Evolutionary conservation across 768 basidiomycete genomes (phyloP), one percentile per base, ranked within the genome.

Genomic region (Auricularia heimuer): DNA sequence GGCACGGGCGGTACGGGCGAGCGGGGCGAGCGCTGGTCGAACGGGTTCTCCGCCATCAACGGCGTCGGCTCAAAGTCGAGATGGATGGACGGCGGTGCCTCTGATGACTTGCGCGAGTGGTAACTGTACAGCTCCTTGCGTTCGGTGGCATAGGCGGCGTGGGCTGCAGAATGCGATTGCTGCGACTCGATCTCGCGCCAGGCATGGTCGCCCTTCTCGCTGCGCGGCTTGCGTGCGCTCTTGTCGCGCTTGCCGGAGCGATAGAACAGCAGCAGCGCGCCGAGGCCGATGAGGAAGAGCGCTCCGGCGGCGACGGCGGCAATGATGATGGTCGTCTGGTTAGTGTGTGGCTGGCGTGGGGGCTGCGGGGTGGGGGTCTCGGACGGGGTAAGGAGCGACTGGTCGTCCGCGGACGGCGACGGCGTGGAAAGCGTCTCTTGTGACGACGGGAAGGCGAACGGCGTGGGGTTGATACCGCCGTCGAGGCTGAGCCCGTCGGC

Each of bases 101-200:
- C 56, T 6, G 56, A 33, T 7, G 56, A 60, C 56, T 35, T 24
- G 56, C 56, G 56, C 11, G 56, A 33, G 56, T 35, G 24, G 56
- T 36, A 60, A 2, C 11, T 60, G 14, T 35, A 33, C 56, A 12
- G 24, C 34, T n/a, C 34, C 56, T 60, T 35, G 56, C 29, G 12
- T 33, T 60, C 29, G 56, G 34, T 18, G 56, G 56, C 29, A 29
- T 14, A 24, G 6, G 12, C 24, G 56, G 16, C 56, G 14, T 60
- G 11, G 24, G 21, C 21, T 8, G 14, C 56, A 7, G 56, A 8
- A 3, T 60, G 56, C 29, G 56, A 29, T 18, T 60, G 56, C 29
- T 60, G 56, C 56, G 56, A 60, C 29, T 60, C 56, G 56, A 60
- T 60, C 56, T 60, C 56, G 56, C 56, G 56, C 56, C 56, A 60